These are phyloP conservation scores for Butyriboletus loyo DNA, from an alignment of 768 basidiomycete species.

Conservation along the genomic window DNA sequence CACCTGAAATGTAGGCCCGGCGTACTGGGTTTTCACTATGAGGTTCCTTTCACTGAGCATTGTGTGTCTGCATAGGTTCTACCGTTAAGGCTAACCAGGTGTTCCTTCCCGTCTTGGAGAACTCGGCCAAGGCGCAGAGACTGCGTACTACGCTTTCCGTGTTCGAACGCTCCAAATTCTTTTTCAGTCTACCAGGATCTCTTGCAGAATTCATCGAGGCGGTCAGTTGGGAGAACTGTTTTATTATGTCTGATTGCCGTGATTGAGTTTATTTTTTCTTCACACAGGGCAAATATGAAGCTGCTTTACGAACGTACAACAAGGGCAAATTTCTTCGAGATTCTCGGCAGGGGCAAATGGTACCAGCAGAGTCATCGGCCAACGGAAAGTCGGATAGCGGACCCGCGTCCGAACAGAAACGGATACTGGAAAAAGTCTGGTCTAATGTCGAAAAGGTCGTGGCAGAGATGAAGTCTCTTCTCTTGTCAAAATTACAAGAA, in stretches of 20 bases:
- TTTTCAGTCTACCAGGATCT: constrained; percentile 95
- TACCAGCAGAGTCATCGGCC: constrained; percentile 64
- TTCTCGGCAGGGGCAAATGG: constrained; percentile 81
- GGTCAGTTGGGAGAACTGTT: constrained; percentile 41
- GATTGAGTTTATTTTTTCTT: not conserved
- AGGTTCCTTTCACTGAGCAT: constrained; percentile 2
- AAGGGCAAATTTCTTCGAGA: constrained; percentile 91
- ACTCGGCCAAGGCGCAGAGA: constrained; percentile 91
- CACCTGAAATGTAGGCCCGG: constrained; percentile 72
- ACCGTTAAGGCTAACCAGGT: constrained; percentile 92
- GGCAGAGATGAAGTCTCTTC: constrained; percentile 79
- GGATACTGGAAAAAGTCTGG: constrained; percentile 97
- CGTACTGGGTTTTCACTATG: not conserved
- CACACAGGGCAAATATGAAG: constrained; percentile 89
- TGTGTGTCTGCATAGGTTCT: constrained; percentile 52
- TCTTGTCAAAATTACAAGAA: constrained; percentile 80
- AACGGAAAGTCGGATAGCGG: constrained; percentile 48
- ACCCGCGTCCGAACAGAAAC: constrained; percentile 75
- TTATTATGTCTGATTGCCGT: not conserved
- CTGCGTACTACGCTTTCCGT: constrained; percentile 90
- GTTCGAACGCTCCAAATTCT: constrained; percentile 95
- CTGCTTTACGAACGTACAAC: constrained; percentile 93
- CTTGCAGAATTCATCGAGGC: constrained; percentile 87
- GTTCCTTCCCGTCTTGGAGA: constrained; percentile 93
- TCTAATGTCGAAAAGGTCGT: constrained; percentile 91